phyloP scores from a whole-genome alignment of 805 yeast species.

The Tetrapisispora pingtungensis region DNA sequence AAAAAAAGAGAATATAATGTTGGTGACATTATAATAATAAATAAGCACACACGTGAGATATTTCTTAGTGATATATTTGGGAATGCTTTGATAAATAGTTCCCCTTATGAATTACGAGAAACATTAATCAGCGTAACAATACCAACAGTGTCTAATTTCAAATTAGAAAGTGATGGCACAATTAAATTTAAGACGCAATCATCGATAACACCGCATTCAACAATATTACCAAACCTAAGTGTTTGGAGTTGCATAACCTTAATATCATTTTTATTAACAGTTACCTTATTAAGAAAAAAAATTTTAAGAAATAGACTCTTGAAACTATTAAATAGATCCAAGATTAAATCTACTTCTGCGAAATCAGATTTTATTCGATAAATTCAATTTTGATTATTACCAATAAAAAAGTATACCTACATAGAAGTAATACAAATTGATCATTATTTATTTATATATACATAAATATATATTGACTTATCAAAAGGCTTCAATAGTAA shows the following conservation, averaged over 20 bases:
- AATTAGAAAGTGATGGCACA: background rate
- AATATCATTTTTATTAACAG: too few species aligned
- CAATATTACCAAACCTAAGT: too few species aligned
- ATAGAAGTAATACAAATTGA: too few species aligned
- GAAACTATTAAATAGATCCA: background rate
- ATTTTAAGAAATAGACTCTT: too few species aligned
- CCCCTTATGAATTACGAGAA: constrained; percentile 29
- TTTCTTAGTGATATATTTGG: constrained; percentile 33
- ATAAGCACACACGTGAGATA: constrained; percentile 28
- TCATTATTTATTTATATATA: too few species aligned
- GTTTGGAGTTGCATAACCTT: too few species aligned
- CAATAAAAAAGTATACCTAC: background rate
- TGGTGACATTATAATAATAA: constrained; percentile 53
- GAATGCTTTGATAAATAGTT: constrained; percentile 27
- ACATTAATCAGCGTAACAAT: constrained; percentile 12
- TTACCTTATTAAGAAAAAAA: too few species aligned
- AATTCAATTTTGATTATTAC: too few species aligned
- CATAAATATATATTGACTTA: too few species aligned
- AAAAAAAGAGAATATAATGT: constrained; percentile 23
- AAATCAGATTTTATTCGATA: background rate
- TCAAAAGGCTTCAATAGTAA: too few species aligned
- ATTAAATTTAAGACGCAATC: too few species aligned
- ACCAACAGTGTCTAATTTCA: constrained; percentile 15
- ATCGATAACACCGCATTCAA: too few species aligned
- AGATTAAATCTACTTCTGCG: background rate